These are phyloP conservation scores for Solanum piurae DNA, from an alignment of 257 asterid species.

Conservation along the genomic window DNA sequence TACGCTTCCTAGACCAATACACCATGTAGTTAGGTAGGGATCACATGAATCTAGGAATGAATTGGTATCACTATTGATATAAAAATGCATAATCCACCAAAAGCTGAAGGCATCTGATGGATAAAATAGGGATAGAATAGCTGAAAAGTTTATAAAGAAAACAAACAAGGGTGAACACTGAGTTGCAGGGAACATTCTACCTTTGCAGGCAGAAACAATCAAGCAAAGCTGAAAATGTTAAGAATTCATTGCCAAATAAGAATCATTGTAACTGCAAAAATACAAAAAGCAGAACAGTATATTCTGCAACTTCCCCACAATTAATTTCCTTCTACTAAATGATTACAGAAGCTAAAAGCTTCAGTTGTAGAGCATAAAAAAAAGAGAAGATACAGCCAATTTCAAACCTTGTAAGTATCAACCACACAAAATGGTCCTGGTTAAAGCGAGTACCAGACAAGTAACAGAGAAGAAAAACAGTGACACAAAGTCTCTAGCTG, in stretches of 20 bases:
- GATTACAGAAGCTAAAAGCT: background rate
- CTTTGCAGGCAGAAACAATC: background rate
- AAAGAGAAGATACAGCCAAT: background rate
- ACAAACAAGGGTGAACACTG: background rate
- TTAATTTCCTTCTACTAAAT: background rate
- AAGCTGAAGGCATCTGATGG: background rate
- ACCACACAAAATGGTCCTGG: constrained; percentile 49
- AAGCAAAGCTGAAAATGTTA: background rate
- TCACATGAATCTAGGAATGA: background rate
- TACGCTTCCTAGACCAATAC: background rate
- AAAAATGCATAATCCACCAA: background rate
- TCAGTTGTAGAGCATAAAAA: background rate
- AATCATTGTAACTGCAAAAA: background rate
- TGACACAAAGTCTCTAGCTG: constrained; percentile 57
- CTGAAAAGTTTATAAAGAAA: background rate
- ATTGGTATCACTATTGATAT: background rate
- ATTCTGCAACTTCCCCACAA: constrained; percentile 18
- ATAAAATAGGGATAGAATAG: background rate
- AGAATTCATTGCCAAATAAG: background rate
- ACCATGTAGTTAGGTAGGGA: background rate
- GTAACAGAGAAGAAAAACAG: constrained; percentile 59
- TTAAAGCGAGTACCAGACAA: constrained; percentile 53
- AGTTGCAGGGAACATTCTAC: background rate
- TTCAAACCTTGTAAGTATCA: background rate
- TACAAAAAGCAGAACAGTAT: constrained; percentile 21